A percentile compares a stretch with the other conserved stretches of the same genome.
Conservation (phyloP, 2,329 filamentous ascomycete species). For the Microdochium trichocladiopsis region DNA sequence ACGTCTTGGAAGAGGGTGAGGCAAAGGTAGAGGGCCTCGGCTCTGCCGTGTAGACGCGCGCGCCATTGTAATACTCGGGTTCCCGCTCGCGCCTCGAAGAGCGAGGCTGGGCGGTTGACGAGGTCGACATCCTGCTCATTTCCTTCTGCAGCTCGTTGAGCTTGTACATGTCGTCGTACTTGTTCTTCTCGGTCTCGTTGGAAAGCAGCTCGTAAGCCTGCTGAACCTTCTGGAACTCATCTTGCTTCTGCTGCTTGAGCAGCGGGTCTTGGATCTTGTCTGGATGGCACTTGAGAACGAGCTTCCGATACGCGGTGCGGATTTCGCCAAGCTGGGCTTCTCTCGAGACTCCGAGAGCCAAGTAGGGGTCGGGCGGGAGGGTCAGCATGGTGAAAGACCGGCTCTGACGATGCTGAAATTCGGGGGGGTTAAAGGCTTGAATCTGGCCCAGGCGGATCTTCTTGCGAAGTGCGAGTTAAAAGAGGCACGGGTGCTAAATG, state of each 20-base stretch:
- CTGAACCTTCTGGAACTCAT: conserved; percentile 88
- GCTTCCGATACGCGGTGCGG: conserved; percentile 74
- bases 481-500: neutral
- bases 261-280: conserved; percentile 80
- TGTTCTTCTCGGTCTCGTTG: conserved; percentile 63
- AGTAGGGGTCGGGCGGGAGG: conserved; percentile 69
- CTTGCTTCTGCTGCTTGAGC: conserved; percentile 69
- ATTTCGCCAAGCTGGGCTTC: conserved; percentile 67
- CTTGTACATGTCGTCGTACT: conserved; percentile 72
- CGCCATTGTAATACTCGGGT: conserved; percentile 22
- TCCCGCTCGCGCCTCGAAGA: conserved; percentile 23
- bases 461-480: neutral
- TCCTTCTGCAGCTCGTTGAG: conserved; percentile 39
- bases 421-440: neutral
- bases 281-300: conserved; percentile 82
- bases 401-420: neutral
- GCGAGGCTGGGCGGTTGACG: neutral
- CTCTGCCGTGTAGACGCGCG: conserved; percentile 40
- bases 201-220: conserved; percentile 87
- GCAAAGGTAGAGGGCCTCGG: conserved; percentile 34
- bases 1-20: conserved; percentile 26
- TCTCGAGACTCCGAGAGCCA: conserved; percentile 64
- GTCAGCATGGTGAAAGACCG: conserved; percentile 34
- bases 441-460: neutral
- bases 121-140: conserved; percentile 38